These are phyloP conservation scores for Didymella pinodella DNA, from an alignment of 2,329 filamentous ascomycete genomes.

Conservation along the genomic window DNA sequence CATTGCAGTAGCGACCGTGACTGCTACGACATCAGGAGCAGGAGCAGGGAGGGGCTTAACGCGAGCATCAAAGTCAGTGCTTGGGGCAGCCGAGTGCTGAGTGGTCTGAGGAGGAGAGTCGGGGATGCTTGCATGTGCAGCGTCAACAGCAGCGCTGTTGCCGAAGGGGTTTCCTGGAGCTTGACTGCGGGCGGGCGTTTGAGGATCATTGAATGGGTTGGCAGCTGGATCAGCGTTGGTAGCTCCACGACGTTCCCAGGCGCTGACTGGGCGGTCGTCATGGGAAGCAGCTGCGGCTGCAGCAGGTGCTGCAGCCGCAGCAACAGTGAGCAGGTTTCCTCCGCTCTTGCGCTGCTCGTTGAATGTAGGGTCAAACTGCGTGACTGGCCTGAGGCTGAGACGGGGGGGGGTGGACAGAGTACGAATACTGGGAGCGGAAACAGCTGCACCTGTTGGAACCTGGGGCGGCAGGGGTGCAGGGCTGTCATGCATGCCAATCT, in stretches of 20 bases:
- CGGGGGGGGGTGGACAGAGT: conserved; percentile 72
- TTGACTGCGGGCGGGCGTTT: conserved; percentile 50
- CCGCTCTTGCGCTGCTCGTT: conserved; percentile 53
- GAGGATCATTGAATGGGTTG: conserved; percentile 73
- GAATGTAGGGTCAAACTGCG: conserved; percentile 79
- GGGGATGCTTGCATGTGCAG: conserved; percentile 40
- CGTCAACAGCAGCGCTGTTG: conserved; percentile 50
- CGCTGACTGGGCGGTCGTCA: conserved; percentile 36
- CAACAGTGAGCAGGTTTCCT: conserved; percentile 46
- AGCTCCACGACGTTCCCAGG: conserved; percentile 53
- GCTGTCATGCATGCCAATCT: conserved; percentile 43
- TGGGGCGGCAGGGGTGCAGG: conserved; percentile 41
- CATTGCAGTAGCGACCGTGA: conserved; percentile 43
- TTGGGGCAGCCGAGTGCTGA: conserved; percentile 36
- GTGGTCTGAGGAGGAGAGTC: conserved; percentile 36
- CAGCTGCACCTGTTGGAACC: conserved; percentile 23
- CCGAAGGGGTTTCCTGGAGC: conserved; percentile 64
- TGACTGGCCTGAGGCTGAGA: conserved; percentile 83
- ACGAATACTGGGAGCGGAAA: conserved; percentile 47
- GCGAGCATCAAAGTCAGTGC: conserved; percentile 39
- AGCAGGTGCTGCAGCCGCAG: conserved; percentile 40
- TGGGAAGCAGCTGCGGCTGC: conserved; percentile 28
- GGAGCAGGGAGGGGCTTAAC: conserved; percentile 17
- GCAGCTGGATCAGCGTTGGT: conserved; percentile 53
- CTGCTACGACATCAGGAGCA: conserved; percentile 50